Conservation (phyloP, 768 basidiomycete species). For the Hemileccinum impolitum region DNA sequence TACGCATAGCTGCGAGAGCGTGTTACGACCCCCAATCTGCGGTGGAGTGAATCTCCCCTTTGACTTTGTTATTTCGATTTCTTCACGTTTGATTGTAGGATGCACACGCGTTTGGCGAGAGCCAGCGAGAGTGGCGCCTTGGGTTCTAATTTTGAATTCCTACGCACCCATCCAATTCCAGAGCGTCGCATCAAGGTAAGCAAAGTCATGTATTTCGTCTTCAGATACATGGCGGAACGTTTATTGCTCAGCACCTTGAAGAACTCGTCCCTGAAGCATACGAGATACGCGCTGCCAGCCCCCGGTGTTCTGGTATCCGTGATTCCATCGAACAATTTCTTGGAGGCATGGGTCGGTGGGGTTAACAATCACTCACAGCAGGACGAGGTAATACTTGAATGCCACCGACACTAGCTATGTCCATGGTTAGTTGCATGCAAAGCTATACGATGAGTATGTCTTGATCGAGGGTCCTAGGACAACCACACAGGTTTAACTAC, state of each 20-base stretch:
- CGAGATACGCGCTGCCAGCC: slow-evolving; percentile 49
- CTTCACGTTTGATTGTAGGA: slow-evolving; percentile 36
- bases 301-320: slow-evolving; percentile 47
- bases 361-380: neutral
- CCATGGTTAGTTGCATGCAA: neutral
- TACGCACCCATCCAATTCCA: slow-evolving; percentile 80
- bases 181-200: slow-evolving; percentile 68
- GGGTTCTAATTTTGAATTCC: slow-evolving; percentile 48
- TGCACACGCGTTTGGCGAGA: slow-evolving; percentile 66
- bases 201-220: neutral
- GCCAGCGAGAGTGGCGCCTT: slow-evolving; percentile 43
- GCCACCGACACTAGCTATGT: too few relatives aligned
- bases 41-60: slow-evolving; percentile 47
- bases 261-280: slow-evolving; percentile 57
- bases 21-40: slow-evolving; percentile 84
- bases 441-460: neutral
- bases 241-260: slow-evolving; percentile 43
- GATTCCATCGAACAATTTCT: slow-evolving; percentile 29
- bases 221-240: neutral
- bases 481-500: neutral
- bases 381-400: neutral
- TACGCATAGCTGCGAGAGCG: slow-evolving; percentile 75
- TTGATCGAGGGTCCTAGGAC: too few relatives aligned
- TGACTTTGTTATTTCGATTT: neutral
- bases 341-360: slow-evolving; percentile 14